Evolutionary conservation across 2,329 filamentous ascomycete species (phyloP), one percentile per base, ranked within the genome.

Genomic region (Ophiocordyceps australis): DNA sequence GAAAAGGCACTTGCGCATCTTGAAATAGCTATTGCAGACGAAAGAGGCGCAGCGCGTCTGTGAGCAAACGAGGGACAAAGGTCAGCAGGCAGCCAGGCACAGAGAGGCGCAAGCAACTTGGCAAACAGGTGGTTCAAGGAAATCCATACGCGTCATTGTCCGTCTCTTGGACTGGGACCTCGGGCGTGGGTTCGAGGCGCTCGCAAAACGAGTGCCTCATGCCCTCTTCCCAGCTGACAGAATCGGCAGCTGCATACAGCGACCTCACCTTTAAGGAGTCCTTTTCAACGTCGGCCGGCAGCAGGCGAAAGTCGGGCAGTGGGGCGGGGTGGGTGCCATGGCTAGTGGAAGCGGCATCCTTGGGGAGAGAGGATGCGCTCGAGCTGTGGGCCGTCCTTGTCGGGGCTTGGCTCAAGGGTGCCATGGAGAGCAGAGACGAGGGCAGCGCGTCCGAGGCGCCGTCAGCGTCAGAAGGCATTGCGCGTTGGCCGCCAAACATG

Each of bases 191-290:
- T 41, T 57, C 55, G 33, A 57, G 48, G 32, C 51, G 55, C 40
- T 58, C 61, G 45, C 50, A 53, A 37, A 56, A 57, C 43, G 52
- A 57, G 42, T 44, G 52, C 36, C 54, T 47, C 32, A 47, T 54
- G 34, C 61, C 59, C 42, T 64, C 57, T 46, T 65, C 59, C 57
- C 57, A 63, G 35, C 49, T 51, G 48, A 60, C 47, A 47, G 46
- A 49, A 43, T 64, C 62, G 51, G 57, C 58, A 42, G 56, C 55
- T 54, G 62, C 58, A 58, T 71, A 71, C 52, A 71, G 65, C 50
- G 64, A 70, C 59, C 65, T 68, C 60, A 71, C 65, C 59, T 70
- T 69, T 63, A 65, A 62, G 54, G 65, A 71, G 54, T 71, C 65
- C 52, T 61, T 62, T 55, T 70, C 64, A 40, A 61, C 47, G 38